Percentiles rank a stretch among this genome's conserved stretches.
These are phyloP conservation scores for Sesbania bispinosa DNA, from an alignment of 306 rosid species.

Conservation along the genomic window DNA sequence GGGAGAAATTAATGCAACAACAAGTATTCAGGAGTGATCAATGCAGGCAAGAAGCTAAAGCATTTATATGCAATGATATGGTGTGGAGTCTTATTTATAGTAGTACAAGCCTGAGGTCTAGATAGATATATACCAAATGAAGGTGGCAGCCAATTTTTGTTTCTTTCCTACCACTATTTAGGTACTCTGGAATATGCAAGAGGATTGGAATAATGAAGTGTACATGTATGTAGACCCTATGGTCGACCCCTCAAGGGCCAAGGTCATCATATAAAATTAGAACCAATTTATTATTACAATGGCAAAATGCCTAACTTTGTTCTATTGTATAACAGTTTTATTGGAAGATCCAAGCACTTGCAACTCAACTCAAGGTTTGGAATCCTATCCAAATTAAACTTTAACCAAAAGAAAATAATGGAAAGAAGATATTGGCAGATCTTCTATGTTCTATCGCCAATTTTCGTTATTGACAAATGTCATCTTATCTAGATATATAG, in stretches of 20 bases:
- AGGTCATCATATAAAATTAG: neutral
- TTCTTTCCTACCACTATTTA: conserved; percentile 28
- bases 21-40: neutral
- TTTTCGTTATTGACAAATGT: too few relatives aligned
- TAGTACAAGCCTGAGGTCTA: conserved; percentile 25
- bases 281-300: conserved; percentile 15
- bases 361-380: neutral
- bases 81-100: conserved; percentile 52
- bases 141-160: conserved; percentile 16
- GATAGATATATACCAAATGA: neutral
- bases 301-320: conserved; percentile 35
- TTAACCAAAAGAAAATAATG: neutral
- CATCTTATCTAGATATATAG: too few relatives aligned
- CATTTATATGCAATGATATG: conserved; percentile 18
- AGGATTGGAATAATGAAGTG: conserved; percentile 40
- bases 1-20: conserved; percentile 1
- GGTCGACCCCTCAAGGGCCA: conserved; percentile 19
- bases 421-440: neutral
- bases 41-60: conserved; percentile 14
- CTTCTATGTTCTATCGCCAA: too few relatives aligned
- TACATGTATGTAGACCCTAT: conserved; percentile 30
- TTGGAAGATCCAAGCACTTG: conserved; percentile 20
- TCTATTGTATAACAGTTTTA: neutral
- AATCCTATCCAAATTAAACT: neutral
- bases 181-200: neutral